Percentiles rank a stretch among this genome's conserved stretches.
Conservation (phyloP, 2,329 filamentous ascomycete genomes). For the Neopestalotiopsis sp. region DNA sequence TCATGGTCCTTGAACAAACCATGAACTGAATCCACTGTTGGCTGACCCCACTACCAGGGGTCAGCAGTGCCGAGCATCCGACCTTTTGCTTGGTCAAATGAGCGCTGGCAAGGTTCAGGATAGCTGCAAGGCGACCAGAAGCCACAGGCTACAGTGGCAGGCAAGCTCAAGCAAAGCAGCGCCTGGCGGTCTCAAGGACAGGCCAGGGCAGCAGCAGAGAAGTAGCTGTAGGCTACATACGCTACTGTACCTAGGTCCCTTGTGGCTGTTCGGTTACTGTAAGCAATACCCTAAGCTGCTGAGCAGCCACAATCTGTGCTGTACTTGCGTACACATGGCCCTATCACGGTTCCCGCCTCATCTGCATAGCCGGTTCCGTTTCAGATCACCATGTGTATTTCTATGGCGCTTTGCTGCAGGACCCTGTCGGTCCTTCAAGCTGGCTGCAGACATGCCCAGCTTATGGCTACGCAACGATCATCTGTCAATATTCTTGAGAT, state of each 20-base stretch:
- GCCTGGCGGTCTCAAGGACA: too few relatives aligned
- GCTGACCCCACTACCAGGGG: background rate
- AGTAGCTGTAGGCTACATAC: too few relatives aligned
- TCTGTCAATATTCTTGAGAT: background rate
- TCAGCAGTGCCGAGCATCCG: constrained; percentile 1
- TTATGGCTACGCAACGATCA: background rate
- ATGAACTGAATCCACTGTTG: background rate
- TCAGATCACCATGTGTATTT: constrained; percentile 1
- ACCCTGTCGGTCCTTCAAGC: background rate
- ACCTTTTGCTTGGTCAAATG: background rate
- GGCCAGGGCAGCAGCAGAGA: too few relatives aligned
- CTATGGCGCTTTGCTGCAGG: background rate
- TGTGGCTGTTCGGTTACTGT: background rate
- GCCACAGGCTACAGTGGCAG: background rate
- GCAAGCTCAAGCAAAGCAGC: too few relatives aligned
- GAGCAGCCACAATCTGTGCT: background rate
- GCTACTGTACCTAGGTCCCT: too few relatives aligned
- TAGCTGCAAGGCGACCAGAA: background rate
- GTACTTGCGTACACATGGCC: background rate
- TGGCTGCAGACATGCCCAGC: background rate
- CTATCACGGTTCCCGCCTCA: background rate
- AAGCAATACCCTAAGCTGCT: background rate
- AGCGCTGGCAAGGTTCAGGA: background rate
- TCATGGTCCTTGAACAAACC: background rate
- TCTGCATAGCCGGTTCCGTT: background rate